Evolutionary conservation across 306 rosid genomes (phyloP).

Genomic region (Rosa multiflora): DNA sequence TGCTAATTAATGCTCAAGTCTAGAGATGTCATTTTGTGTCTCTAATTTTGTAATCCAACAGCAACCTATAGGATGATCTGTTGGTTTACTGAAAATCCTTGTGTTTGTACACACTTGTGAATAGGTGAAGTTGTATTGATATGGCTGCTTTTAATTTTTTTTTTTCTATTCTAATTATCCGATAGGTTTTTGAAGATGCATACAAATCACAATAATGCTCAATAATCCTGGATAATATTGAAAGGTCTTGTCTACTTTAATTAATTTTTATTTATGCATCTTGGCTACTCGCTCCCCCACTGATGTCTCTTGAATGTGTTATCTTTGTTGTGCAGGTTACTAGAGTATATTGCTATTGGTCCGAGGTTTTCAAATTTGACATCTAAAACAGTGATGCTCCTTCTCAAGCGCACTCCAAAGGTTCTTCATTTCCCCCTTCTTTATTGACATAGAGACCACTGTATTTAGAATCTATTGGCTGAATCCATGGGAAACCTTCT

Average conservation of each 20-base stretch:
- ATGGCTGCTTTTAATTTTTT: background rate
- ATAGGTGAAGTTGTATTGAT: conserved; percentile 13
- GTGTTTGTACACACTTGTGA: background rate
- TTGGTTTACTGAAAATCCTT: background rate
- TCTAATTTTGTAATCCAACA: background rate
- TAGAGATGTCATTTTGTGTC: conserved; percentile 18
- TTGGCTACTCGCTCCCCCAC: background rate
- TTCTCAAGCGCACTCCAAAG: conserved; percentile 93
- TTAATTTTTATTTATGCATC: background rate
- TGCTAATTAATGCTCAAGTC: conserved; percentile 9
- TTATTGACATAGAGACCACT: background rate
- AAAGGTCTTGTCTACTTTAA: conserved; percentile 45
- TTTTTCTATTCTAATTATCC: conserved; percentile 13
- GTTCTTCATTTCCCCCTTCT: conserved; percentile 33
- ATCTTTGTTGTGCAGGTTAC: conserved; percentile 49
- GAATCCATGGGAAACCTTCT: background rate
- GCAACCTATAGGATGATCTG: background rate
- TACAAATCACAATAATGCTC: conserved; percentile 95
- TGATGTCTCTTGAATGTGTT: background rate
- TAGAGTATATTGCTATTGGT: conserved; percentile 89
- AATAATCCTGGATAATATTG: conserved; percentile 92
- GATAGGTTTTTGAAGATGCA: conserved; percentile 95
- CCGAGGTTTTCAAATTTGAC: conserved; percentile 91
- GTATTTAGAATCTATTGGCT: background rate
- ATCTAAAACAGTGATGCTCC: conserved; percentile 77